These are phyloP conservation scores for Carpinus viminea DNA, from an alignment of 306 rosid genomes.

Conservation along the genomic window DNA sequence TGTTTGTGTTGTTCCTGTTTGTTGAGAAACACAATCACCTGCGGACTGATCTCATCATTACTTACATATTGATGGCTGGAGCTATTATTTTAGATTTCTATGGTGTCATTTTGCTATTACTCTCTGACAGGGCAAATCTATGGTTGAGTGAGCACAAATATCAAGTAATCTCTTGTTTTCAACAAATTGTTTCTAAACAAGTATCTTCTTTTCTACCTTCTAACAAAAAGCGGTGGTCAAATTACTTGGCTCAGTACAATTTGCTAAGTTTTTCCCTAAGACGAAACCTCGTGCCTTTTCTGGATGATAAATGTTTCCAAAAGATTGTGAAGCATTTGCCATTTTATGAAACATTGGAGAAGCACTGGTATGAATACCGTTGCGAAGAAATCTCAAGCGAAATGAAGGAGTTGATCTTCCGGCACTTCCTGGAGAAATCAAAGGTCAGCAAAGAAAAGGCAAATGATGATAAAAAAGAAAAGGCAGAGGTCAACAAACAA, in stretches of 20 bases:
- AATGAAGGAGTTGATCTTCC: neutral
- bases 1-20: neutral
- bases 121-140: neutral
- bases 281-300: neutral
- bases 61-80: neutral
- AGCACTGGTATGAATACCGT: neutral
- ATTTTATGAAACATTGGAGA: neutral
- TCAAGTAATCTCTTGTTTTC: neutral
- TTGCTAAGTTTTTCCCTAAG: neutral
- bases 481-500: neutral
- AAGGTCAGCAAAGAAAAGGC: too few relatives aligned
- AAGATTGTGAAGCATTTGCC: neutral
- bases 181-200: neutral
- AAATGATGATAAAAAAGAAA: too few relatives aligned
- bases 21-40: neutral
- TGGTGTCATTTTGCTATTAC: neutral
- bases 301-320: neutral
- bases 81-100: neutral
- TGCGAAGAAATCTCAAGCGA: neutral
- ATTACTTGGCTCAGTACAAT: neutral
- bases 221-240: neutral
- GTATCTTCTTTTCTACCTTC: neutral
- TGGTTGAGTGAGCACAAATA: neutral
- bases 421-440: conserved; percentile 4
- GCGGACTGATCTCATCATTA: neutral